Base-by-base conservation (phyloP, 441 rosid species). In the Gossypium davidsonii region DNA sequence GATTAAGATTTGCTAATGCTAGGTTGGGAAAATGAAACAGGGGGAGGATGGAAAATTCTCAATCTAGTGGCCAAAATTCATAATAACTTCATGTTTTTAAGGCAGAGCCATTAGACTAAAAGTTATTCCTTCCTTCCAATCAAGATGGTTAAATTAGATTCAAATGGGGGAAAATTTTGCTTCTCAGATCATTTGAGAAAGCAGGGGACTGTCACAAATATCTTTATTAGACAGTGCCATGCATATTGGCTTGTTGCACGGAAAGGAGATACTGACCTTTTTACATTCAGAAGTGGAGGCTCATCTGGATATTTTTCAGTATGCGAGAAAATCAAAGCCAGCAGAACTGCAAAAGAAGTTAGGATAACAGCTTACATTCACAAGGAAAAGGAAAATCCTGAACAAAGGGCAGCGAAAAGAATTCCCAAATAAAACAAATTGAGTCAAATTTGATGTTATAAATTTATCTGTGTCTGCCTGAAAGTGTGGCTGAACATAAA, bases 261-360 rank as follows among this genome's bases (percentile, higher is more conserved):
- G 28, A 3, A 62, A 71, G 75, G 62, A 58, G 51, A 73, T 42
- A 76, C 84, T 65, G 34, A 90, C 98, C 97, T 93, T 81, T 78
- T 89, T 37, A 88, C 90, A 79, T 88, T 87, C 75, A 93, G 73
- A 67, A 90, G 92, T 2, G 99, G 98, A 72, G 87, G 86, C 73
- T 91, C 97, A 67, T 93, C 99, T 0, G 99, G 99, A 75, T 96
- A 93, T 57, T 85, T 88, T 78, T 89, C 93, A 17, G 94, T 86
- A 85, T 96, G 99, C 0, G 97, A 83, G 83, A 95, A 95, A 83
- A 93, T 79, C 82, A 93, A 86, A 77, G 85, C 99, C 59, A 95
- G 84, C 85, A 85, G 82, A 86, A 88, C 99, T 95, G 97, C 86
- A 92, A 76, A 39, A 78, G 62, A 79, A 69, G 31, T 64, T 66